A percentile compares a stretch with the other conserved stretches of the same genome.
phyloP scores from a whole-genome alignment of 73 alveolate species.

The Uronychia setigera region DNA sequence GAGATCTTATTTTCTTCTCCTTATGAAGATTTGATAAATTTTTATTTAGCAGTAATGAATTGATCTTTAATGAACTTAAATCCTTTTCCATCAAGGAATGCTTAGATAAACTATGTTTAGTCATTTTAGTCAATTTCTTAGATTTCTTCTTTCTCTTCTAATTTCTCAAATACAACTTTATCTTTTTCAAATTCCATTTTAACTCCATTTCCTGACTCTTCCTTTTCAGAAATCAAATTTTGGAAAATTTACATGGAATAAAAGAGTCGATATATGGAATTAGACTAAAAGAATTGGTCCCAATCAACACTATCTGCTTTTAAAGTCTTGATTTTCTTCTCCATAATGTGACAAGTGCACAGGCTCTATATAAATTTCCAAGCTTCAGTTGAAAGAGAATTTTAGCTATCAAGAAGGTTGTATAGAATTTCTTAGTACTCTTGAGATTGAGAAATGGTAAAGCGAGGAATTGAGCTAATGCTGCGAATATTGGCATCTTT shows the following conservation, averaged over 20 bases:
- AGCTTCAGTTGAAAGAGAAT: too few species aligned
- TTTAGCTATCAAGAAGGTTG: conserved; percentile 48
- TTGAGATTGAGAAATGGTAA: conserved; percentile 56
- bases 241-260: conserved; percentile 74
- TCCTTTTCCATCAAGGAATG: background rate
- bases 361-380: too few species aligned
- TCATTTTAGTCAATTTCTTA: background rate
- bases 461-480: conserved; percentile 73
- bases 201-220: conserved; percentile 28
- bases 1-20: conserved; percentile 9
- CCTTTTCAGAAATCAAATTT: conserved; percentile 71
- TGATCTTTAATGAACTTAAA: background rate
- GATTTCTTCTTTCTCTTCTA: background rate
- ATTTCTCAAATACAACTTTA: background rate
- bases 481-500: conserved; percentile 41
- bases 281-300: conserved; percentile 59
- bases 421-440: conserved; percentile 70
- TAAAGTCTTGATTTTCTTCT: too few species aligned
- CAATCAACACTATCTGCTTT: too few species aligned
- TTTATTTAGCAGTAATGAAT: background rate
- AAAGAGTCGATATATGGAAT: conserved; percentile 67
- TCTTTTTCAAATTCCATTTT: background rate
- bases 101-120: background rate
- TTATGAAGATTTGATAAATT: conserved; percentile 8
- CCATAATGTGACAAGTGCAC: too few species aligned